Evolutionary conservation across 352 stramenopile species (phyloP), one percentile per base, ranked within the genome.

Genomic region (Globisporangium canariense): DNA sequence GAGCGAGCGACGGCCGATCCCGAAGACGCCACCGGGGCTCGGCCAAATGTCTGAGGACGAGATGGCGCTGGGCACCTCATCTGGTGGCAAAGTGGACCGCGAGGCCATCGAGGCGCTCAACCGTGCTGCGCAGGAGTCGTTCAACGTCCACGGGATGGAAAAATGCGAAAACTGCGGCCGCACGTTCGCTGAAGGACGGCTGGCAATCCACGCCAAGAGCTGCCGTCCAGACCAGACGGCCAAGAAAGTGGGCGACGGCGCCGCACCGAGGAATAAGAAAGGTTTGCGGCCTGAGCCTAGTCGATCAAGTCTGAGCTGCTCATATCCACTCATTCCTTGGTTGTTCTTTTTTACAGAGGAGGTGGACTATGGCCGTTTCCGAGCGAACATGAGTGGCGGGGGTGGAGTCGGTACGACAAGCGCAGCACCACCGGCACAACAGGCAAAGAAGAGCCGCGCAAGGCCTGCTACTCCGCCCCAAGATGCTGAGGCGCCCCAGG

Each of bases 121-220:
- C 49, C 71, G 75, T 40, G 77, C 76, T 0, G 81, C 83, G 0
- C 75, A 86, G 65, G 81, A 92, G 60, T 68, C 79, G 13, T 94
- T 84, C 57, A 90, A 90, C 30, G 72, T 79, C 46, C 79, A 91
- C 52, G 79, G 82, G 6, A 91, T 92, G 83, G 85, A 94, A 63
- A 89, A 81, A 45, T 94, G 85, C 54, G 79, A 89, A 20, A 80
- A 77, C 66, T 94, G 85, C 58, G 81, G 83, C 0, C 74, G 85
- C 34, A 92, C 79, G 2, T 94, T 94, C 59, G 81, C 83, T 11
- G 81, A 92, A 70, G 83, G 83, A 4, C 69, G 83, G 58, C 75
- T 92, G 1, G 81, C 79, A 1, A 90, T 92, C 49, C 83, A 92
- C 62, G 78, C 73, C 54, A 79, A 75, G 36, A 92, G 83, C 51